phyloP scores from a whole-genome alignment of 1,284 basidiomycete species.

The Caloboletus firmus region DNA sequence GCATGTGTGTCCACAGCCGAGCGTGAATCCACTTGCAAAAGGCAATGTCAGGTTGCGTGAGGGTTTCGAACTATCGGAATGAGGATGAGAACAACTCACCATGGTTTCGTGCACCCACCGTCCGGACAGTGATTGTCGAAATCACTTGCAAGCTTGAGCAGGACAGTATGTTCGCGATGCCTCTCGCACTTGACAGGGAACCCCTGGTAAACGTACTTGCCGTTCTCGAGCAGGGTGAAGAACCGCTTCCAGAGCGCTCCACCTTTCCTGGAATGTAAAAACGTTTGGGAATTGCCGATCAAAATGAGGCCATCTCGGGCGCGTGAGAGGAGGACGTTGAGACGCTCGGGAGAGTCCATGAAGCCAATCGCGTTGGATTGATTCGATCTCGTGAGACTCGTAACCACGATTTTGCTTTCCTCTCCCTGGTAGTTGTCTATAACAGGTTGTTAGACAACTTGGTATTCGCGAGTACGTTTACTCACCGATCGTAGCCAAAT shows the following conservation, averaged over 20 bases:
- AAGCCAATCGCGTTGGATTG: conserved; percentile 56
- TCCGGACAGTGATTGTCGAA: conserved; percentile 58
- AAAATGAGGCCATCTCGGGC: conserved; percentile 60
- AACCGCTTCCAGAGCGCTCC: conserved; percentile 50
- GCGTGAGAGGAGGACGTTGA: conserved; percentile 66
- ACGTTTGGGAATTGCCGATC: conserved; percentile 62
- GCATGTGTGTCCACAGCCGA: conserved; percentile 49
- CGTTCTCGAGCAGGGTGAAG: conserved; percentile 43
- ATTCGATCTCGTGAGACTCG: conserved; percentile 60
- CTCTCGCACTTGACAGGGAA: conserved; percentile 56
- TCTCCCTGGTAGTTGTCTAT: conserved; percentile 68
- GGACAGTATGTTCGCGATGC: conserved; percentile 42
- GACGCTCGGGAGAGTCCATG: conserved; percentile 61
- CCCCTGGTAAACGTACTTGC: conserved; percentile 53
- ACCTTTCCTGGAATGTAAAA: conserved; percentile 52
- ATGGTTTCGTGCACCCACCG: conserved; percentile 57
- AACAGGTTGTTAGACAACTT: background rate
- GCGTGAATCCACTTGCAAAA: conserved; percentile 1
- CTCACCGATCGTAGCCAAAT: conserved; percentile 60
- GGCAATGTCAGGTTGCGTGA: background rate
- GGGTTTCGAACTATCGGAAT: background rate
- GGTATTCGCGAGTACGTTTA: no score
- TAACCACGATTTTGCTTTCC: conserved; percentile 65
- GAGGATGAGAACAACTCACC: conserved; percentile 39
- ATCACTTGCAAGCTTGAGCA: conserved; percentile 43